A percentile compares a stretch with the other conserved stretches of the same genome.
Conservation (phyloP, 306 rosid species). For the Prunus kanzakura region DNA sequence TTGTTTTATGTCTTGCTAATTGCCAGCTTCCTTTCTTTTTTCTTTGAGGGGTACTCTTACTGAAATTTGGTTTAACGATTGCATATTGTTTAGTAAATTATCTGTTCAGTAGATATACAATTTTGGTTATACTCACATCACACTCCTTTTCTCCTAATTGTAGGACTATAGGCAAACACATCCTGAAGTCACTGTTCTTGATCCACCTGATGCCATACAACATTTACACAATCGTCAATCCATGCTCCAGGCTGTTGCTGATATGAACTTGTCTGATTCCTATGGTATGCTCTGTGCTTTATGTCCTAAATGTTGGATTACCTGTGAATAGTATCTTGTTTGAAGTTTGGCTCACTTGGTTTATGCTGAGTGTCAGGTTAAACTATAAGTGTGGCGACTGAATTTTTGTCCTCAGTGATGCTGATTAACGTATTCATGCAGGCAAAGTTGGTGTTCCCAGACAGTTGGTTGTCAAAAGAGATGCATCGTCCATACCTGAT, state of each 20-base stretch:
- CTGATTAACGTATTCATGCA: slow-evolving; percentile 25
- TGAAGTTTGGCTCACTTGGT: slow-evolving; percentile 8
- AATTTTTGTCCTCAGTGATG: slow-evolving; percentile 4
- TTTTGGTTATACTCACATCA: slow-evolving; percentile 3
- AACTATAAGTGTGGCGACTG: neutral
- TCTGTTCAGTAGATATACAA: neutral
- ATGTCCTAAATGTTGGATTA: neutral
- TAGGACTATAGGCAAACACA: slow-evolving; percentile 81
- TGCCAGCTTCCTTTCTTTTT: neutral
- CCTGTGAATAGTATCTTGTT: slow-evolving; percentile 6
- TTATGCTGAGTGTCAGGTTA: neutral
- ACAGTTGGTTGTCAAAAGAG: slow-evolving; percentile 84
- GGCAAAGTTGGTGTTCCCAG: slow-evolving; percentile 77
- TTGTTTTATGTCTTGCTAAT: neutral
- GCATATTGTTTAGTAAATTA: neutral
- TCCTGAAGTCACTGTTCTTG: slow-evolving; percentile 90
- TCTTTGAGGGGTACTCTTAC: neutral
- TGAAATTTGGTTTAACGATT: neutral
- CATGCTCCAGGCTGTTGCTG: slow-evolving; percentile 98
- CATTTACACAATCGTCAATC: slow-evolving; percentile 75
- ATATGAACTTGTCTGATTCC: slow-evolving; percentile 66
- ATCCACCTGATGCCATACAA: slow-evolving; percentile 95
- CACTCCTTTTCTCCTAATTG: slow-evolving; percentile 17
- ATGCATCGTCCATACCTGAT: slow-evolving; percentile 74
- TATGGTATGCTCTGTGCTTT: slow-evolving; percentile 47